Base-by-base conservation (phyloP, 208 protist species). In the Wallacemonas sp. region DNA sequence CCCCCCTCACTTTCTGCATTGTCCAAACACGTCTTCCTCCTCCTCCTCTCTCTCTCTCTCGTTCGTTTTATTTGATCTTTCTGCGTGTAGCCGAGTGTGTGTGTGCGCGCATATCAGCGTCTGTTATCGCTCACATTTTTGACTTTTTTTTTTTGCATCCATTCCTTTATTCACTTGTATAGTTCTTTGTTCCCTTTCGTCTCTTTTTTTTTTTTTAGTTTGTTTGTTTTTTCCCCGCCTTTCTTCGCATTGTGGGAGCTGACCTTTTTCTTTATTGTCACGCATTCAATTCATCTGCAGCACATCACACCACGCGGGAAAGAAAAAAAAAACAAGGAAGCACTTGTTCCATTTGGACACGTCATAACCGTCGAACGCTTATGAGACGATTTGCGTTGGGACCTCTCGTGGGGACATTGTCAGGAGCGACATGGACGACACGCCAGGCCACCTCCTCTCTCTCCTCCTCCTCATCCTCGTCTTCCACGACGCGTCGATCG, bases 181-280 rank as follows among this genome's bases (percentile, higher is more conserved):
- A n/a, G n/a, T n/a, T n/a, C n/a, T n/a, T n/a, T n/a, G 19, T 17
- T 58, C 26, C 34, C 11, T 69, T 42, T 36, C 2, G 39, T 24
- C 49, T 49, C 41, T 51, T 24, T n/a, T 30, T 68, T 72, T 55
- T 58, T 22, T 59, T 21, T 72, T 24, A 17, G 9, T 66, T 28
- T 49, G 44, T 49, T 5, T 19, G 17, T 49, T 5, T 49, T 5
- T 49, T 6, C 44, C 44, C 17, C 44, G 14, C 36, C 36, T 41
- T 41, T 41, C 36, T 6, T 41, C 14, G 36, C 9, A 14, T 41
- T 41, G 14, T 41, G 6, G 36, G 36, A 17, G 36, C 14, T 41
- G 36, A 17, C 14, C 9, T 41, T 41, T 41, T 6, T 41, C 14
- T 41, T 41, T 41, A 14, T 41, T 41, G 6, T 41, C 9, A n/a